Base-by-base conservation (phyloP, 305 asterid genomes). In the Fraxinus albicans region DNA sequence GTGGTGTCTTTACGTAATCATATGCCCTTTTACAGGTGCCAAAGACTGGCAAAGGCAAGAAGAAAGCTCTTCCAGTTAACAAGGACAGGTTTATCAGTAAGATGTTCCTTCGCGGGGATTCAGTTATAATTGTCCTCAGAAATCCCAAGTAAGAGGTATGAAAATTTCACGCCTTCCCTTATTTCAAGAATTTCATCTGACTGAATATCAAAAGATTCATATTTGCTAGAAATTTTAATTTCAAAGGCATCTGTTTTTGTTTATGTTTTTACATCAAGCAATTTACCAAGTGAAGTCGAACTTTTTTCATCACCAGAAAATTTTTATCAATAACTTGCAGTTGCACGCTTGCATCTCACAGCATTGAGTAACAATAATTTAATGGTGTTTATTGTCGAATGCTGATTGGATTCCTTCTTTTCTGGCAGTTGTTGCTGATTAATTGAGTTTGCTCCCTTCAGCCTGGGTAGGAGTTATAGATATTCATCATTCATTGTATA, bases 31-130 rank as follows among this genome's bases (percentile, higher is more conserved):
- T 36, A 40, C 84, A 94, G 98, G 95, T 90, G 63, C 99, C 98
- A 25, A 95, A 95, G 87, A 92, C 98, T 77, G 98, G 98, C 80
- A 95, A 95, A 91, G 99, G 99, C 86, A 95, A 95, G 94, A 94
- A 94, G 90, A 95, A 95, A 88, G 95, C 98, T 81, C 92, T 89
- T 81, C 97, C 98, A 8, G 94, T 95, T 65, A 95, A 95, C 91
- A 95, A 94, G 85, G 99, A 95, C 76, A 91, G 98, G 55, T 95
- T 95, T 58, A 95, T 95, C 33, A 95, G 99, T 83, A 93, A 94
- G 84, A 94, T 94, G 99, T 95, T 95, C 84, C 97, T 95, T 82
- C 96, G 99, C 47, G 99, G 99, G 72, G 99, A 95, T 86, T 95
- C 99, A 53, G 99, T 95, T 78, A 95, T 94, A 88, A 95, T 94